Evolutionary conservation across 2,329 filamentous ascomycete species (phyloP).

Genomic region (Aulographum hederae): DNA sequence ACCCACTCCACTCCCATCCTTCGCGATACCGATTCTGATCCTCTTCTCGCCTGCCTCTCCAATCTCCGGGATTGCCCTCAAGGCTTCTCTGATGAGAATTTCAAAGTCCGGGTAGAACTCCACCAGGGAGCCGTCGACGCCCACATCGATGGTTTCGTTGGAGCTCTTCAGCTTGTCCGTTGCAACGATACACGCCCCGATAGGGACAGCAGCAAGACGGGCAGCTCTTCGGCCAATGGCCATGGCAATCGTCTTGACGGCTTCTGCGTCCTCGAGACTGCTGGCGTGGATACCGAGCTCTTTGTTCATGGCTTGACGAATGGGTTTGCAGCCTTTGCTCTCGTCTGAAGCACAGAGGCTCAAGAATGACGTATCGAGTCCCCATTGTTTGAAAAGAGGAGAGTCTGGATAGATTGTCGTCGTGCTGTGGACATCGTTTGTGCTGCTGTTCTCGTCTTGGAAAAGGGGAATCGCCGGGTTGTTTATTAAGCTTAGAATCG

Average conservation of each 20-base stretch:
- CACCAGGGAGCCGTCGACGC: conserved; percentile 84
- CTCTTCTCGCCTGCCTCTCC: conserved; percentile 63
- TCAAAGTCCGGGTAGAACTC: conserved; percentile 94
- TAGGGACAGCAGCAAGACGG: conserved; percentile 69
- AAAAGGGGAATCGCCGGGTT: conserved; percentile 47
- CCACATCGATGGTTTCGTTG: conserved; percentile 65
- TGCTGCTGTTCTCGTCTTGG: conserved; percentile 53
- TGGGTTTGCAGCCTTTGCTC: conserved; percentile 49
- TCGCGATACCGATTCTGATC: conserved; percentile 87
- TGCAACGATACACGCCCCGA: conserved; percentile 68
- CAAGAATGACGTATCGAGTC: conserved; percentile 77
- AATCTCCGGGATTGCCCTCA: conserved; percentile 59
- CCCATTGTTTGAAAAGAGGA: conserved; percentile 63
- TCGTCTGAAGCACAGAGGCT: conserved; percentile 71
- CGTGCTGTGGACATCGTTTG: conserved; percentile 49
- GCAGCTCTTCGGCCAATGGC: conserved; percentile 82
- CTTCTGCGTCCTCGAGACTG: conserved; percentile 67
- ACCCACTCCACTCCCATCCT: conserved; percentile 90
- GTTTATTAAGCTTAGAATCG: conserved; percentile 52
- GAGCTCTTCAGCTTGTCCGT: conserved; percentile 51
- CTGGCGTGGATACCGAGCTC: conserved; percentile 59
- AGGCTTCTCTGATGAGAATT: conserved; percentile 67
- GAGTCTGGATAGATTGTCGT: conserved; percentile 49
- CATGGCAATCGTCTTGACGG: conserved; percentile 65
- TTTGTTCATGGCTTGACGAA: conserved; percentile 62